These are phyloP conservation scores for Kodamaea lidongshanica DNA, from an alignment of 805 yeast genomes.

Conservation along the genomic window DNA sequence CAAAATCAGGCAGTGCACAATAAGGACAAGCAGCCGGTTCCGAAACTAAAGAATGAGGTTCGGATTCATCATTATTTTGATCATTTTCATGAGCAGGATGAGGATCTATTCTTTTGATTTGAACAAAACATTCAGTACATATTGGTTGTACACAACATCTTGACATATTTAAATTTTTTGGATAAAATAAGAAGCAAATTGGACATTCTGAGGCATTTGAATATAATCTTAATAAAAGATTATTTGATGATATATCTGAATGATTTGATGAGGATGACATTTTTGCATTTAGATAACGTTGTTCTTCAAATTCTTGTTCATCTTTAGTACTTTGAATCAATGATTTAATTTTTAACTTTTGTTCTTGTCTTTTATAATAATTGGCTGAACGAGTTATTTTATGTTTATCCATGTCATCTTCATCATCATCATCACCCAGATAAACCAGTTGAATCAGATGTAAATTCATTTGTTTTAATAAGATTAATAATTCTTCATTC, in stretches of 20 bases:
- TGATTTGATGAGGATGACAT: conserved; percentile 2
- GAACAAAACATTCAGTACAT: conserved; percentile 95
- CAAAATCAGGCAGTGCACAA: conserved; percentile 83
- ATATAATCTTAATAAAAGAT: conserved; percentile 55
- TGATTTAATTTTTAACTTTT: conserved; percentile 38
- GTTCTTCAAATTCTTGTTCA: conserved; percentile 30
- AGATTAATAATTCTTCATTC: conserved; percentile 53
- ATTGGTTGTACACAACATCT: conserved; percentile 91
- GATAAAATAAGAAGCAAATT: conserved; percentile 84
- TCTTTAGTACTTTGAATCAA: conserved; percentile 27
- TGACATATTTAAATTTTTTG: conserved; percentile 67
- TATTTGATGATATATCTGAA: conserved; percentile 33
- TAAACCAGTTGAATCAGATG: conserved; percentile 51
- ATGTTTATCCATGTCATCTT: conserved; percentile 59
- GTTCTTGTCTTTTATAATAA: conserved; percentile 44
- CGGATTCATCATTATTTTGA: conserved; percentile 16
- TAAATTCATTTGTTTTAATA: conserved; percentile 45
- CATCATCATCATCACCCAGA: conserved; percentile 40
- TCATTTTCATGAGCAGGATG: conserved; percentile 82
- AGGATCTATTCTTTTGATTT: conserved; percentile 84
- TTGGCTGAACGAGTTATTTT: conserved; percentile 46
- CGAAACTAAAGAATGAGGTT: conserved; percentile 63
- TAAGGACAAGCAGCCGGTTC: conserved; percentile 92
- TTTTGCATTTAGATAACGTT: conserved; percentile 25
- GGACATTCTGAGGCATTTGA: conserved; percentile 79